Percentiles rank a stretch among this genome's conserved stretches.
These are phyloP conservation scores for Macrolepiota albuminosa DNA, from an alignment of 768 basidiomycete genomes.

Conservation along the genomic window DNA sequence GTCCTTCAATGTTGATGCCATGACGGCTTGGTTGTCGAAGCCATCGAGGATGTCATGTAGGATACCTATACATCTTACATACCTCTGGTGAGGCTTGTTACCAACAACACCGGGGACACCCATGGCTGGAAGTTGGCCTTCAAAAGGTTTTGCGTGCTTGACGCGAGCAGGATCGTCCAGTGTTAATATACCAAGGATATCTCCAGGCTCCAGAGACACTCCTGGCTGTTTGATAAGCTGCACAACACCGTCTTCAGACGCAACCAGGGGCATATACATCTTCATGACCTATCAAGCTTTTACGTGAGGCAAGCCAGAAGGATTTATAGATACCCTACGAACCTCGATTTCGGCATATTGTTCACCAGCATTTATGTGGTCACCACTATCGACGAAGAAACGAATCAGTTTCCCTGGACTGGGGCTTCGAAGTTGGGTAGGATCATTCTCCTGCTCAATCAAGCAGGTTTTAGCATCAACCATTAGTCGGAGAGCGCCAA, in stretches of 20 bases:
- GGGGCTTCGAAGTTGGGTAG: conserved; percentile 93
- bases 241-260: conserved; percentile 88
- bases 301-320: neutral
- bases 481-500: conserved; percentile 87
- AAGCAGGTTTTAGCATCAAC: conserved; percentile 97
- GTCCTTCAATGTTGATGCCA: conserved; percentile 83
- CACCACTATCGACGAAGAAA: conserved; percentile 93
- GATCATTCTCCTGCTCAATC: conserved; percentile 99
- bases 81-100: conserved; percentile 85
- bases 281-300: conserved; percentile 74
- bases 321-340: conserved; percentile 15
- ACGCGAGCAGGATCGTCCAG: conserved; percentile 95
- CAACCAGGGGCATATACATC: conserved; percentile 99
- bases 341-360: conserved; percentile 98
- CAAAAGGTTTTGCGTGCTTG: conserved; percentile 97
- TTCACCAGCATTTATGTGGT: conserved; percentile 95
- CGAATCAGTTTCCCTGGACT: conserved; percentile 95
- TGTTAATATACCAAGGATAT: conserved; percentile 94
- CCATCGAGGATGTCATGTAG: conserved; percentile 93
- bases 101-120: conserved; percentile 84
- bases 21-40: conserved; percentile 92
- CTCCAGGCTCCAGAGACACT: conserved; percentile 93
- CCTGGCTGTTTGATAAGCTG: conserved; percentile 99
- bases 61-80: conserved; percentile 65
- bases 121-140: conserved; percentile 85